Base-by-base conservation (phyloP, 345 rosid genomes). In the Microcos paniculata region DNA sequence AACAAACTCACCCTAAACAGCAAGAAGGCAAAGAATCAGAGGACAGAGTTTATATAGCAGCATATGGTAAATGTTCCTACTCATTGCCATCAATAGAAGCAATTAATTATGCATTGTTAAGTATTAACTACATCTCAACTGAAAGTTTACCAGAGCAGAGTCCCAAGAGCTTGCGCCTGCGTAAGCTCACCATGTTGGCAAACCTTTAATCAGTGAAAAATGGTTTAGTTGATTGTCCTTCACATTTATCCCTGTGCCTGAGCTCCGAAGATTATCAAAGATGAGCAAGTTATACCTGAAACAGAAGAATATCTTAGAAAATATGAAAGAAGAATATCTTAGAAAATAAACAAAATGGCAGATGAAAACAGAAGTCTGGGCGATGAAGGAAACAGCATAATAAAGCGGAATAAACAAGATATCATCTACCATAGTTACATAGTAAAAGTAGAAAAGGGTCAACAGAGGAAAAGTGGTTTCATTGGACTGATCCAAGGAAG, bases 121-220 rank as follows among this genome's bases (percentile, higher is more conserved):
- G 59, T 46, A 33, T 48, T 26, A 68, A 69, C 58, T n/a, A 57
- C 35, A 67, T 38, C 8, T 45, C 48, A 55, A 76, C 77, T 67
- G 19, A 76, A 79, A 59, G 46, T 42, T 84, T 89, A 96, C 99
- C 99, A 70, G 96, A 84, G 82, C 97, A 94, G 69, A 94, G 87
- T 56, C 97, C 98, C 84, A 92, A 74, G 69, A 92, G 94, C 82
- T 86, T 91, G 49, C 98, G 96, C 83, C 98, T 87, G 55, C 98
- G 68, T 81, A 92, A 76, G 90, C 98, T 96, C 82, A 96, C 99
- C 99, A 96, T 95, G 40, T 79, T 57, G 65, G 80, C 38, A 75
- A 73, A 26, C 73, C 62, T 58, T 68, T 52, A 71, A 73, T 80
- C 78, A 70, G 62, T 71, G 68, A 64, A 45, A 61, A 62, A 61